Percentiles rank a stretch among this genome's conserved stretches.
phyloP scores from a whole-genome alignment of 1,284 basidiomycete genomes.

The Ceratobasidium sp. region DNA sequence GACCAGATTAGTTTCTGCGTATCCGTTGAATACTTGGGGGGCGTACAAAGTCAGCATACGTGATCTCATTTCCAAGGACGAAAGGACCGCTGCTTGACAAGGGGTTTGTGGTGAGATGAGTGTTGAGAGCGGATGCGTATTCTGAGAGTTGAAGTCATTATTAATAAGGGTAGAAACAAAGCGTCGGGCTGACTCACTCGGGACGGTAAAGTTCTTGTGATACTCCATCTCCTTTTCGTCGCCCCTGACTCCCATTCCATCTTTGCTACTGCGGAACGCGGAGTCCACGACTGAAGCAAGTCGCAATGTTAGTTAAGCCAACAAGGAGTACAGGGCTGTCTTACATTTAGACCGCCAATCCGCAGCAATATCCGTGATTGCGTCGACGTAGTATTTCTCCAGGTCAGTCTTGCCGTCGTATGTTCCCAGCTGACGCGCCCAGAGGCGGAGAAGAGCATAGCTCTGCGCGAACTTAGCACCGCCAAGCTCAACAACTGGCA shows the following conservation, averaged over 20 bases:
- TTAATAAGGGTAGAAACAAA: not conserved
- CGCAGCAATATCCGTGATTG: slow-evolving; percentile 37
- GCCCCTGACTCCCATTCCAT: slow-evolving; percentile 12
- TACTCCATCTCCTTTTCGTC: slow-evolving; percentile 26
- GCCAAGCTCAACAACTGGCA: slow-evolving; percentile 30
- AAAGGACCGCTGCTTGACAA: slow-evolving; percentile 38
- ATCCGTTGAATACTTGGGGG: not conserved
- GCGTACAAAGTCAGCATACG: slow-evolving; percentile 42
- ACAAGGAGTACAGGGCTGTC: not conserved
- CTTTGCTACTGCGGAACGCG: slow-evolving; percentile 8
- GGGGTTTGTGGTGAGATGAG: slow-evolving; percentile 40
- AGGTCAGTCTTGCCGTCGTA: slow-evolving; percentile 40
- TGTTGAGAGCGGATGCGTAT: slow-evolving; percentile 36
- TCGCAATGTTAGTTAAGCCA: not conserved
- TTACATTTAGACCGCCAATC: slow-evolving; percentile 41
- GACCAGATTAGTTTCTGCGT: not conserved
- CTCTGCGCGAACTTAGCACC: slow-evolving; percentile 28
- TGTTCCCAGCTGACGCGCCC: slow-evolving; percentile 30
- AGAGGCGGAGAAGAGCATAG: slow-evolving; percentile 33
- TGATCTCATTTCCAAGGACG: slow-evolving; percentile 34
- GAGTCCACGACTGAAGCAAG: slow-evolving; percentile 20
- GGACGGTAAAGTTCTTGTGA: slow-evolving; percentile 36
- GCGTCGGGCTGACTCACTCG: not conserved
- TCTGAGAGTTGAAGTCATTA: not conserved
- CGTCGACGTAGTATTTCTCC: slow-evolving; percentile 41